A percentile compares a stretch with the other conserved stretches of the same genome.
phyloP scores from a whole-genome alignment of 345 rosid species.

The Nasturtium officinale region DNA sequence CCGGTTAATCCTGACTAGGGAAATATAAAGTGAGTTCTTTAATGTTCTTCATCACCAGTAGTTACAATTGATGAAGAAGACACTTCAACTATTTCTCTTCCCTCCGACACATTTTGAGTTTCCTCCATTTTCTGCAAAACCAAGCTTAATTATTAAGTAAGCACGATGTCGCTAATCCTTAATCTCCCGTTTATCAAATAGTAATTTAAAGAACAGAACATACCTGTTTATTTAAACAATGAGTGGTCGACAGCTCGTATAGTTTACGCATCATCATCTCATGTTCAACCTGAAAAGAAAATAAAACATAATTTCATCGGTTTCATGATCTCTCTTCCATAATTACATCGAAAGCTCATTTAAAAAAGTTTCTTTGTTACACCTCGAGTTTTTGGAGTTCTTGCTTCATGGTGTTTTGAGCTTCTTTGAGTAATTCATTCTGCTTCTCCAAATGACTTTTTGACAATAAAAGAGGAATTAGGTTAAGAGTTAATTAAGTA shows the following conservation, averaged over 20 bases:
- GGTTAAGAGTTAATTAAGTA: background rate
- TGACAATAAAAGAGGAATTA: background rate
- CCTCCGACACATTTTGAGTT: background rate
- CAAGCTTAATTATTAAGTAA: background rate
- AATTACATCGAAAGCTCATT: background rate
- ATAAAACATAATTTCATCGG: background rate
- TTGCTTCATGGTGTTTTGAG: constrained; percentile 47
- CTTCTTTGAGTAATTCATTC: constrained; percentile 53
- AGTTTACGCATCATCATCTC: constrained; percentile 80
- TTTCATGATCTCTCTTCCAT: background rate
- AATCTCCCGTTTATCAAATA: background rate
- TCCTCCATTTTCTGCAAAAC: constrained; percentile 28
- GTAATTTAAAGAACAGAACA: constrained; percentile 15
- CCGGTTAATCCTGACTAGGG: background rate
- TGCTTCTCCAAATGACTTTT: constrained; percentile 66
- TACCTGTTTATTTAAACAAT: constrained; percentile 55
- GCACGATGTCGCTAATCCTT: background rate
- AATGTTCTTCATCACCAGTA: constrained; percentile 24
- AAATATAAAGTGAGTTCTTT: background rate
- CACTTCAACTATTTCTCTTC: constrained; percentile 5
- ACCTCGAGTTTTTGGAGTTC: constrained; percentile 66
- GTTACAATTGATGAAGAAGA: constrained; percentile 13
- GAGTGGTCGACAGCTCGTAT: constrained; percentile 56
- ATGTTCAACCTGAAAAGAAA: constrained; percentile 69
- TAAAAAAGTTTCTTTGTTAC: background rate